Evolutionary conservation across 441 rosid genomes (phyloP).

Genomic region (Kokia cookei): DNA sequence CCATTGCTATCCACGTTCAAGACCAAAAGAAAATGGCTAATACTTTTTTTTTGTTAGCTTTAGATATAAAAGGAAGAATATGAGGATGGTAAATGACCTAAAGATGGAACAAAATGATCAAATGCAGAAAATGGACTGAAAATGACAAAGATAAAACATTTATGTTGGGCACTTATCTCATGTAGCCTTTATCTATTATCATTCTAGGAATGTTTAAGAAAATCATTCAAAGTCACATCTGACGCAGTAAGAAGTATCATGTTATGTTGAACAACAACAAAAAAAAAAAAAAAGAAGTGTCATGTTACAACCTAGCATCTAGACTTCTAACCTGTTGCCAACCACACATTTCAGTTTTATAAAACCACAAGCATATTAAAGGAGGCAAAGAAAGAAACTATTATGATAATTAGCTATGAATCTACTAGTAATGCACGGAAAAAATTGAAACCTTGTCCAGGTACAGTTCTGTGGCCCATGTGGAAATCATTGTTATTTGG

Average conservation of each 20-base stretch:
- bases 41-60: not conserved
- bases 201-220: not conserved
- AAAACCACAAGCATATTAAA: not conserved
- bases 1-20: not conserved
- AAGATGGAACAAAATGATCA: not conserved
- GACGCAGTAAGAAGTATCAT: not conserved
- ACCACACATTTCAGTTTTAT: conserved; percentile 4
- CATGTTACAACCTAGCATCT: conserved; percentile 2
- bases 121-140: not conserved
- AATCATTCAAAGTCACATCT: not conserved
- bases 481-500: conserved; percentile 98
- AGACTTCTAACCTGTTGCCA: not conserved
- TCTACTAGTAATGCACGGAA: conserved; percentile 11
- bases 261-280: too few species aligned
- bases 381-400: conserved; percentile 3
- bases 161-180: not conserved
- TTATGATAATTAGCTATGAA: not conserved
- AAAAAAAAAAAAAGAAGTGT: not conserved
- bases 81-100: conserved; percentile 4
- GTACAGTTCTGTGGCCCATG: conserved; percentile 98
- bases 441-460: conserved; percentile 85
- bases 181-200: conserved; percentile 3
- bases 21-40: not conserved
- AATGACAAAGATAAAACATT: not conserved
- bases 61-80: not conserved